phyloP scores from a whole-genome alignment of 2,329 filamentous ascomycete species.

The Tolypocladium nubicola region DNA sequence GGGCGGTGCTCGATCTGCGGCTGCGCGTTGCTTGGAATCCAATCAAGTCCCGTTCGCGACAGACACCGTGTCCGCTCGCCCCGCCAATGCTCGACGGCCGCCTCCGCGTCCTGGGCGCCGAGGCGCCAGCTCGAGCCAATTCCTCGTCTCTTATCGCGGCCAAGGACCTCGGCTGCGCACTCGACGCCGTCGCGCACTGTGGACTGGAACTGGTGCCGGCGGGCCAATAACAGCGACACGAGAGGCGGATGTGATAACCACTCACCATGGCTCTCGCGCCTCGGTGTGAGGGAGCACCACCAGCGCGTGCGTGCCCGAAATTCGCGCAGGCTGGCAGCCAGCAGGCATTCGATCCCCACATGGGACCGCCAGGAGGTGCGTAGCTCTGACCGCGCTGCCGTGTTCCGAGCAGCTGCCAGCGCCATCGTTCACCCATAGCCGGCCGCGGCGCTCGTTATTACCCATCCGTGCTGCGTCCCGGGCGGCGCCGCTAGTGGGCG shows the following conservation, averaged over 20 bases:
- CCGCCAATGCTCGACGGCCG: not conserved
- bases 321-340: not conserved
- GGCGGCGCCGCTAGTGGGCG: not conserved
- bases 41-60: not conserved
- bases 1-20: too few relatives aligned
- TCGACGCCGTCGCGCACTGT: not conserved
- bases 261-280: not conserved
- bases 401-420: not conserved
- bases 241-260: not conserved
- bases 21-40: not conserved
- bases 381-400: not conserved
- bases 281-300: not conserved
- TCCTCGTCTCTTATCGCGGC: not conserved
- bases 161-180: too few relatives aligned
- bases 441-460: too few relatives aligned
- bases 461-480: not conserved
- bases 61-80: not conserved
- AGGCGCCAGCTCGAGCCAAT: not conserved
- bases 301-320: not conserved
- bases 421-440: not conserved
- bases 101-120: not conserved
- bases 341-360: not conserved
- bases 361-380: not conserved
- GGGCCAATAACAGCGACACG: not conserved
- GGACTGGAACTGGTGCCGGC: not conserved